Evolutionary conservation across 2,329 filamentous ascomycete genomes (phyloP), one percentile per base, ranked within the genome.

Genomic region (Pseudogymnoascus sp.): DNA sequence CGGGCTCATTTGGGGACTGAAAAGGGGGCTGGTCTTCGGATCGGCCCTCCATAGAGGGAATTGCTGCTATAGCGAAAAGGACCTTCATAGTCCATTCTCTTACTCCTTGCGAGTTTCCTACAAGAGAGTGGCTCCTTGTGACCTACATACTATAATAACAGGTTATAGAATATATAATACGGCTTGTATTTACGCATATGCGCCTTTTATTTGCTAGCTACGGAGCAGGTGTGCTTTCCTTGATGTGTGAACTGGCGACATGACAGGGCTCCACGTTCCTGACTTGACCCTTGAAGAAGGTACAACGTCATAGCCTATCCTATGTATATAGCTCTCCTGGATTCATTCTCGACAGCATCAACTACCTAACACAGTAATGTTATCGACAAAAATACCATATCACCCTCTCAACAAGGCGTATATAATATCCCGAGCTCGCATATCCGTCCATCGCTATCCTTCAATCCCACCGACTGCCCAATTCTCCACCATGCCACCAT

Each of bases 31-130:
- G 52, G 55, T 61, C 64, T 67, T 63, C 70, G 70, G 65, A 61
- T 68, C 68, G 68, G 70, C 30, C 66, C 69, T 67, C 63, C 65
- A 67, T 65, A 70, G 70, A 74, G 72, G 72, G 66, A 65, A 52
- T 52, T 66, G 72, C 74, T 79, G 77, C 77, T 70, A 79, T 68
- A 79, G 59, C 62, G 73, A 77, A 66, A 68, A 63, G 76, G 76
- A 75, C 76, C 75, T 75, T 79, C 77, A 79, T 79, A 79, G 77
- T 79, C 78, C 77, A 77, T 74, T 72, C 74, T 75, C 71, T 70
- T 76, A 71, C 71, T 76, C 75, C 74, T 75, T 69, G 70, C 63
- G 70, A 71, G 72, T 68, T 62, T 67, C 56, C 68, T 67, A 74
- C 69, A 74, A 72, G 71, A 75, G 74, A 74, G 75, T 77, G 77